Conservation (phyloP, 129 eudicot genomes). For the Centaurea solstitialis region DNA sequence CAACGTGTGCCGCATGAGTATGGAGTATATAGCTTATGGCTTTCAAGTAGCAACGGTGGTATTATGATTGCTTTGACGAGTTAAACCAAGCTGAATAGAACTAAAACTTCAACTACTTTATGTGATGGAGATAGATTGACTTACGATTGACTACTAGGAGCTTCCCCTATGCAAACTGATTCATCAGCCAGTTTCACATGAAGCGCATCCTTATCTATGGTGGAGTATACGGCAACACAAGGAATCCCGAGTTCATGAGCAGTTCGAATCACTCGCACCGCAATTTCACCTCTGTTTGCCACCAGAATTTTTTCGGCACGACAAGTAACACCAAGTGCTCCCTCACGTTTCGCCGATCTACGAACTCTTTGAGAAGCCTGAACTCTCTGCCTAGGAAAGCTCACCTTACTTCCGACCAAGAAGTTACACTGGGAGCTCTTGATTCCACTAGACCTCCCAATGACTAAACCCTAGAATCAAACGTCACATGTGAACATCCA, state of each 20-base stretch:
- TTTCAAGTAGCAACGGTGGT: background rate
- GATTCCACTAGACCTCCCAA: constrained; percentile 53
- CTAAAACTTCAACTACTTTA: background rate
- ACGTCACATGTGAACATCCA: background rate
- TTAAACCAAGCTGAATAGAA: background rate
- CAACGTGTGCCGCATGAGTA: background rate
- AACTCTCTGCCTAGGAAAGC: constrained; percentile 56
- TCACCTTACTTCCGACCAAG: constrained; percentile 55
- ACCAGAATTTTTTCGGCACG: constrained; percentile 77
- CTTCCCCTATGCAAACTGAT: constrained; percentile 98
- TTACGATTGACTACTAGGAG: constrained; percentile 97
- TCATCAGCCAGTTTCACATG: constrained; percentile 98
- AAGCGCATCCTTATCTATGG: constrained; percentile 97
- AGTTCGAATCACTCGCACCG: constrained; percentile 94
- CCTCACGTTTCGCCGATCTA: constrained; percentile 54
- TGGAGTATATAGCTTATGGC: background rate
- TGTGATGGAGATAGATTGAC: constrained; percentile 28
- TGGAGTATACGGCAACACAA: constrained; percentile 97
- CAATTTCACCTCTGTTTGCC: constrained; percentile 99
- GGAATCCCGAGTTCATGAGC: constrained; percentile 99
- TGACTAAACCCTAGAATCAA: constrained; percentile 55
- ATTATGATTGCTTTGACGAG: background rate
- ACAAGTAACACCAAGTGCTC: constrained; percentile 66
- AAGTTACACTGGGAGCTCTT: constrained; percentile 75
- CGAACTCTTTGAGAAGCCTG: constrained; percentile 44